These are phyloP conservation scores for Myxozyma vanderwaltii DNA, from an alignment of 805 yeast genomes.

Conservation along the genomic window DNA sequence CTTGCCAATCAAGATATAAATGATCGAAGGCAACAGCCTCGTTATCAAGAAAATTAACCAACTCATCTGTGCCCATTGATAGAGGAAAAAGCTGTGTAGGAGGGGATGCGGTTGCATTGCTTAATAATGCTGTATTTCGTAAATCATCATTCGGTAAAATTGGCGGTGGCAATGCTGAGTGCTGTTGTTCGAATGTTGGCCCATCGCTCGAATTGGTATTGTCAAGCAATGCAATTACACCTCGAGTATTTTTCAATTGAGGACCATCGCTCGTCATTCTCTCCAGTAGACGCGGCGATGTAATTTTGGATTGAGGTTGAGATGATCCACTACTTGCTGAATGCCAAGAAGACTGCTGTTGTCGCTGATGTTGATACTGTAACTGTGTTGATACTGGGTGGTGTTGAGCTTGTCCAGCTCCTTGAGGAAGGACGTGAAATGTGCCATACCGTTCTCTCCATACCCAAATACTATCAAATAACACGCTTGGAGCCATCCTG, in stretches of 20 bases:
- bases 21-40: conserved; percentile 34
- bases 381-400: conserved; percentile 11
- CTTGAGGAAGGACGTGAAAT: conserved; percentile 25
- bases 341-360: conserved; percentile 15
- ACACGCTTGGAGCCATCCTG: conserved; percentile 88
- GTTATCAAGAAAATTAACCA: conserved; percentile 28
- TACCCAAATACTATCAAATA: conserved; percentile 86
- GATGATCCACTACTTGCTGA: conserved; percentile 4
- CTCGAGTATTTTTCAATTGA: conserved; percentile 23
- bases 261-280: conserved; percentile 16
- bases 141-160: neutral
- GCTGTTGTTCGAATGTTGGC: conserved; percentile 31
- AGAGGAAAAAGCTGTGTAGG: neutral
- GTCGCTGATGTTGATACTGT: conserved; percentile 19
- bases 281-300: conserved; percentile 25
- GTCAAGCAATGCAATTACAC: conserved; percentile 30
- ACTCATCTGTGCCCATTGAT: conserved; percentile 33
- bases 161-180: conserved; percentile 20
- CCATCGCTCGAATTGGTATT: conserved; percentile 11
- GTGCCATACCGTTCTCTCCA: conserved; percentile 80
- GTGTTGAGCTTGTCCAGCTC: conserved; percentile 26
- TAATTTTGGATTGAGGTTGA: conserved; percentile 14
- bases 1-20: conserved; percentile 32
- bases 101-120: too few species aligned
- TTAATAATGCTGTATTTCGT: neutral